A percentile compares a stretch with the other conserved stretches of the same genome.
These are phyloP conservation scores for Bombardia bombarda DNA, from an alignment of 495 filamentous ascomycete genomes.

Conservation along the genomic window DNA sequence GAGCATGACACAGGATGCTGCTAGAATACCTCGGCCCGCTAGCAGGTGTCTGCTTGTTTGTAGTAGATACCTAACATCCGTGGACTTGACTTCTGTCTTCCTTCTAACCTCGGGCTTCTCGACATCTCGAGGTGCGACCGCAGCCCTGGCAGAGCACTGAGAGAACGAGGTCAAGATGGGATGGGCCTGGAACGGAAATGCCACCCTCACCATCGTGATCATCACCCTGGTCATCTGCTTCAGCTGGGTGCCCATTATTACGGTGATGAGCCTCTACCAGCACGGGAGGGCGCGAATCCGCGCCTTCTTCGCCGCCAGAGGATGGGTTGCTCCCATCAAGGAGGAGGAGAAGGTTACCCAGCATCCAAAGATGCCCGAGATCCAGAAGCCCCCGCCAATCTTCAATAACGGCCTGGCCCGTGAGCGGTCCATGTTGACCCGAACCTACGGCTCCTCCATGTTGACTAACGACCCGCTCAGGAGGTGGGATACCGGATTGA, in stretches of 20 bases:
- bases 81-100: no score
- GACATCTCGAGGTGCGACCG: neutral
- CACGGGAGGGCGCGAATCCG: neutral
- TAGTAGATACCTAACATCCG: no score
- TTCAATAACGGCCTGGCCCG: neutral
- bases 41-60: no score
- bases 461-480: constrained; percentile 1
- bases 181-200: constrained; percentile 4
- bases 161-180: constrained; percentile 9
- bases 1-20: no score
- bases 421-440: constrained; percentile 4
- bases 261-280: constrained; percentile 7
- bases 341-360: constrained; percentile 2
- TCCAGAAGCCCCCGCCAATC: constrained; percentile 5
- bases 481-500: constrained; percentile 4
- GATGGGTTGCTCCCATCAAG: constrained; percentile 1
- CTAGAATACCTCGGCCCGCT: no score
- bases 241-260: constrained; percentile 12
- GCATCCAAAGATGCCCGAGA: constrained; percentile 7
- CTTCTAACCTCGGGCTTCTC: no score
- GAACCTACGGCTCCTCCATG: constrained; percentile 1
- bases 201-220: constrained; percentile 4
- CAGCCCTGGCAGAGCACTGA: neutral
- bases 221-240: constrained; percentile 12
- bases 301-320: constrained; percentile 1